These are phyloP conservation scores for Teunomyces gatunensis DNA, from an alignment of 805 yeast species.

Conservation along the genomic window DNA sequence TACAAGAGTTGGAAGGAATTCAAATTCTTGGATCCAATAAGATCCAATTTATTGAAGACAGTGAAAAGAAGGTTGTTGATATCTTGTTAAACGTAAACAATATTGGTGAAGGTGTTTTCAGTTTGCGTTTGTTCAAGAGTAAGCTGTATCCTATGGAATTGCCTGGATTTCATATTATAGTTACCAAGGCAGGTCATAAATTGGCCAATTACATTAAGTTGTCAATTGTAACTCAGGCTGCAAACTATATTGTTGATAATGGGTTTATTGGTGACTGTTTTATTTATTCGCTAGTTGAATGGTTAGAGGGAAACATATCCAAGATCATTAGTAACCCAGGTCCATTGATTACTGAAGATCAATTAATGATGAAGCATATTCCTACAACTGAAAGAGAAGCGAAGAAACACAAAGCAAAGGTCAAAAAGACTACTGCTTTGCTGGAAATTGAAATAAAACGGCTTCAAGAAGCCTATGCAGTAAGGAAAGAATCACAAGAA, in stretches of 20 bases:
- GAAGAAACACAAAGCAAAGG: background rate
- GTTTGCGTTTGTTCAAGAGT: slow-evolving; percentile 25
- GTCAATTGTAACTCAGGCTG: slow-evolving; percentile 49
- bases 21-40: slow-evolving; percentile 55
- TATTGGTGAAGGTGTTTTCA: slow-evolving; percentile 15
- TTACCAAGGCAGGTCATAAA: slow-evolving; percentile 41
- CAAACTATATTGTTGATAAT: slow-evolving; percentile 41
- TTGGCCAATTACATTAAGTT: slow-evolving; percentile 70
- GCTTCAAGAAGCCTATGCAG: background rate
- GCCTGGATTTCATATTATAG: slow-evolving; percentile 63
- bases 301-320: slow-evolving; percentile 65
- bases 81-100: slow-evolving; percentile 23
- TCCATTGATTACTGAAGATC: slow-evolving; percentile 37
- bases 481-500: slow-evolving; percentile 12
- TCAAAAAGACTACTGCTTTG: background rate
- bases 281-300: slow-evolving; percentile 67
- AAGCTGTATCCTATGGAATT: slow-evolving; percentile 58
- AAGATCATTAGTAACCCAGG: slow-evolving; percentile 73
- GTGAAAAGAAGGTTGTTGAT: slow-evolving; percentile 32
- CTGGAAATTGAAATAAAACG: slow-evolving; percentile 4
- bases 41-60: slow-evolving; percentile 21
- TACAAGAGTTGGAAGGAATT: slow-evolving; percentile 71
- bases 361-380: slow-evolving; percentile 8
- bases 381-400: background rate
- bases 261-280: slow-evolving; percentile 66